Base-by-base conservation (phyloP, 2,329 filamentous ascomycete species). In the Fusarium transvaalense region DNA sequence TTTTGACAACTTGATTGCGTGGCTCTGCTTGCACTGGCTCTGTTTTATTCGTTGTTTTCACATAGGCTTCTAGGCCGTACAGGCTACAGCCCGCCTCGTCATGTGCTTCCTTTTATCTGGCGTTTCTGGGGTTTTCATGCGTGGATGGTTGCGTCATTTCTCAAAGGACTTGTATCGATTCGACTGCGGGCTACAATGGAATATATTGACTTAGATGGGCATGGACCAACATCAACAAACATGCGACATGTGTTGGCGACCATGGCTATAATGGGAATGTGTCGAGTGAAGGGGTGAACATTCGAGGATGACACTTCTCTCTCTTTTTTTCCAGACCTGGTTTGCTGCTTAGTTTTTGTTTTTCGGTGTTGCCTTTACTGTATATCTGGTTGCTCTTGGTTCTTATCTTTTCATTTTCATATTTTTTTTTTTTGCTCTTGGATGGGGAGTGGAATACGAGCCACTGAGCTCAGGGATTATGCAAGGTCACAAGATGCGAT, bases 391-490 rank as follows among this genome's bases (percentile, higher is more conserved):
- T 62, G 56, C 23, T 41, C 37, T 19, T 35, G 45, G 21, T 27
- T 46, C 38, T 38, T 54, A 19, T 27, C 43, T 39, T 45, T 46
- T 34, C 38, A 34, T 39, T 53, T 46, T 34, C 41, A 32, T 23
- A 25, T 23, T 37, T 39, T 19, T 51, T 51, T 29, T 51, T 56
- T 39, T 43, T 41, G 50, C 48, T 35, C 43, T 66, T 59, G 31
- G 25, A 59, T 32, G 50, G 27, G 25, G 46, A 34, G 17, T 37
- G 23, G 43, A 48, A 51, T 41, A 59, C 43, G 64, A 58, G 58
- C 64, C 54, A 58, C 32, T 51, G 53, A 43, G 61, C 61, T 64
- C 53, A 13, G 29, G 66, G 51, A 56, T 61, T 69, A 66, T 52
- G 47, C 25, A 45, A 56, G 41, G 48, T 50, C 29, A 67, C 41